These are phyloP conservation scores for Sporothrix luriei DNA, from an alignment of 2,329 filamentous ascomycete genomes.

Conservation along the genomic window DNA sequence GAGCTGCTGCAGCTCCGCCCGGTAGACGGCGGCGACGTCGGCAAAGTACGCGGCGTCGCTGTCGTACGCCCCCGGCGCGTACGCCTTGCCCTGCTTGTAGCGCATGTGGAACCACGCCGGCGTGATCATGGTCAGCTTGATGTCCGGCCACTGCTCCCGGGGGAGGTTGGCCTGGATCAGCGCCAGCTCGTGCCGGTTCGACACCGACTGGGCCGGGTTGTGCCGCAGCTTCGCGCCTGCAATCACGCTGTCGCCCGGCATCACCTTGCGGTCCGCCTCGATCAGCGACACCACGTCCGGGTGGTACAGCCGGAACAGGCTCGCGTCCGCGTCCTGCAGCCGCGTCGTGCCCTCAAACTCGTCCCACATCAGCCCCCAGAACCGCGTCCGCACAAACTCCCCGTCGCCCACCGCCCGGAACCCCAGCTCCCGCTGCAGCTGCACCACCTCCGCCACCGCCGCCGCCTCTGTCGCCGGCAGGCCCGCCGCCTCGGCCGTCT, in stretches of 20 bases:
- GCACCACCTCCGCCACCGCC: constrained; percentile 61
- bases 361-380: constrained; percentile 45
- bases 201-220: constrained; percentile 46
- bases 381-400: constrained; percentile 53
- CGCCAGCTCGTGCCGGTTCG: constrained; percentile 52
- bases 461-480: constrained; percentile 59
- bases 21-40: constrained; percentile 56
- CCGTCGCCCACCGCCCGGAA: constrained; percentile 62
- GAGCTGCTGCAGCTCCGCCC: constrained; percentile 51
- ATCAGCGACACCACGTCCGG: constrained; percentile 58
- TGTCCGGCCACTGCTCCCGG: constrained; percentile 53
- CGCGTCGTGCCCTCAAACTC: constrained; percentile 51
- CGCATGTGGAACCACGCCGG: constrained; percentile 65
- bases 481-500: constrained; percentile 48
- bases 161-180: constrained; percentile 61
- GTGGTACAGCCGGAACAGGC: constrained; percentile 58
- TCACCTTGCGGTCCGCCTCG: constrained; percentile 56
- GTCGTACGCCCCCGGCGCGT: constrained; percentile 51
- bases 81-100: constrained; percentile 54
- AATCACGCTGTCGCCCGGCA: constrained; percentile 60
- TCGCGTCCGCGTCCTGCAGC: constrained; percentile 49
- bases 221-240: constrained; percentile 53
- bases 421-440: constrained; percentile 60
- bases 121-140: constrained; percentile 64
- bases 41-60: constrained; percentile 55